These are phyloP conservation scores for Calamus simplicifolius DNA, from an alignment of 176 grass and related monocot genomes.

Conservation along the genomic window DNA sequence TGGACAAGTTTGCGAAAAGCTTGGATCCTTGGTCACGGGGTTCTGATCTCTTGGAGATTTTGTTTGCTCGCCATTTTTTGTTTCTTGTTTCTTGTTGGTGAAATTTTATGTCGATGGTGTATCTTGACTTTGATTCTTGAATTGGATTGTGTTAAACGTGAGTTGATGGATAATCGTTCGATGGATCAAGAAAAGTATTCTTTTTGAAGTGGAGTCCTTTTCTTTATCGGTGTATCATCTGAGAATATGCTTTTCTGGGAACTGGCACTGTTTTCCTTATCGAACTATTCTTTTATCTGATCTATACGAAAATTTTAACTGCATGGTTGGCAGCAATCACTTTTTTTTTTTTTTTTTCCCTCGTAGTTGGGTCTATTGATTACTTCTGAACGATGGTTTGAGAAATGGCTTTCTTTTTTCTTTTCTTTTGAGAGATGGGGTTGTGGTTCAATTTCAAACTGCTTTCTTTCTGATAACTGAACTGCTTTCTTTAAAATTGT, in stretches of 20 bases:
- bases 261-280: neutral
- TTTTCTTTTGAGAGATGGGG: no score
- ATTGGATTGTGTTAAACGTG: neutral
- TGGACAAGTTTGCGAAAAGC: neutral
- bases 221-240: slow-evolving; percentile 1
- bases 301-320: neutral
- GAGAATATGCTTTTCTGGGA: slow-evolving; percentile 23
- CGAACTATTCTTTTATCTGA: slow-evolving; percentile 4
- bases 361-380: no score
- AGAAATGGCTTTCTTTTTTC: no score
- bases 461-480: no score
- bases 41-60: no score
- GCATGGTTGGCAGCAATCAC: no score
- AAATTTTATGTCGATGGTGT: neutral
- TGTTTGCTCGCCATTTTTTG: neutral
- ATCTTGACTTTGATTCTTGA: neutral
- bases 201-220: slow-evolving; percentile 17
- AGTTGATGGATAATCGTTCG: neutral
- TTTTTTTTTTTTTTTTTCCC: neutral
- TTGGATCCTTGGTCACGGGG: no score
- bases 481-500: no score
- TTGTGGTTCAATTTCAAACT: no score
- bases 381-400: no score
- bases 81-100: neutral
- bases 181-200: slow-evolving; percentile 3